These are phyloP conservation scores for Asparagopsis taxiformis DNA, from an alignment of 31 red algal genomes.

Conservation along the genomic window DNA sequence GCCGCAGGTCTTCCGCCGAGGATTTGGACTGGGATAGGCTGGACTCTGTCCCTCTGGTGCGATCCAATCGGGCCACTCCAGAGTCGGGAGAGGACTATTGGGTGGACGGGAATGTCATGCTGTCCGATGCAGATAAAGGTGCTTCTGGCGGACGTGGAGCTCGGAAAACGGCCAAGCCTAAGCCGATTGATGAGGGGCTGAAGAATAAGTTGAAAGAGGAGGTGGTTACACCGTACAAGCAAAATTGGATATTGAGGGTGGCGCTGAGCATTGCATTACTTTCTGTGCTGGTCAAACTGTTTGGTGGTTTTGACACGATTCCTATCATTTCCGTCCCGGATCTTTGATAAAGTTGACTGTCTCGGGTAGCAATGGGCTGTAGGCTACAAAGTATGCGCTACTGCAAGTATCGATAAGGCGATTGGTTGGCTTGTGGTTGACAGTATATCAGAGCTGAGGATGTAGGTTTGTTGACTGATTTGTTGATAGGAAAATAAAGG, in stretches of 20 bases:
- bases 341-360: too few relatives aligned
- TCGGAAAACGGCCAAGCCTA: not conserved
- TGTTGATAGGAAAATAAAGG: too few relatives aligned
- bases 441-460: too few relatives aligned
- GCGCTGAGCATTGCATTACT: conserved; percentile 48
- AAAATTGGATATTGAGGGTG: conserved; percentile 92
- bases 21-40: conserved; percentile 76
- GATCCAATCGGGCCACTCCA: conserved; percentile 24
- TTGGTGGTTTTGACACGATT: conserved; percentile 49
- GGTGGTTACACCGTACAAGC: conserved; percentile 72
- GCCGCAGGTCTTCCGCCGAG: conserved; percentile 27
- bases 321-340: conserved; percentile 74
- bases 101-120: conserved; percentile 32
- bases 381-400: too few relatives aligned
- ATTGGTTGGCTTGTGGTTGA: too few relatives aligned
- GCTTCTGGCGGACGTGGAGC: conserved; percentile 7
- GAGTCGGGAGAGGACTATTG: conserved; percentile 80
- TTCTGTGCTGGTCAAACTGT: conserved; percentile 35
- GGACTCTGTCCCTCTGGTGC: conserved; percentile 68
- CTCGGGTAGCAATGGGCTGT: too few relatives aligned
- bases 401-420: too few relatives aligned
- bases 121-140: conserved; percentile 25
- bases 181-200: conserved; percentile 45
- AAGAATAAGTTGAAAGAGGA: conserved; percentile 75
- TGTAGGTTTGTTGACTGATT: too few relatives aligned